Evolutionary conservation across 2,329 filamentous ascomycete species (phyloP), one percentile per base, ranked within the genome.

Genomic region (Phaeomoniella chlamydospora): DNA sequence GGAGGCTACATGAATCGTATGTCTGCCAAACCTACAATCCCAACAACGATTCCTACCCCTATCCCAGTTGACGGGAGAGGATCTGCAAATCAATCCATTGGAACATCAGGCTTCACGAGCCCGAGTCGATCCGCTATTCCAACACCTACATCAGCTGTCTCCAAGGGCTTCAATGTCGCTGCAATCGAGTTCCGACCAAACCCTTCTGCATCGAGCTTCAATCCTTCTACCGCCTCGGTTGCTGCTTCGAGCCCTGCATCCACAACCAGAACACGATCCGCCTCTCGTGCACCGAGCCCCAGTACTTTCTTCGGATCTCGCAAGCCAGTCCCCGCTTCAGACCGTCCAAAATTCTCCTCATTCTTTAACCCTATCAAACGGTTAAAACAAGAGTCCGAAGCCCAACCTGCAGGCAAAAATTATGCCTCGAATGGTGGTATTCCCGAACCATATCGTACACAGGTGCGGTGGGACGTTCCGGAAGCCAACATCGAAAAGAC

Each of bases 171-270:
- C 54, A 49, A 48, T 29, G 72, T 71, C 22, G 69, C 67, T 36
- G 75, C 74, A 1, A 60, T 68, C 51, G 86, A 94, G 49, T 96
- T 94, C 59, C 77, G 80, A 44, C 90, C 88, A 13, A 92, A 80
- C 48, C 77, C 83, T 3, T 80, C 80, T 42, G 86, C 87, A 0
- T 71, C 73, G 31, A 68, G 79, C 2, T 96, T 98, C 59, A 88
- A 77, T 45, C 88, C 82, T 61, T 65, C 68, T 13, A 59, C 56
- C 31, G 55, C 64, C 33, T 61, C 63, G 31, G 83, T 79, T 51
- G 67, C 72, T 33, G 68, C 73, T 22, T 84, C 82, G 2, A 92
- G 81, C 50, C 83, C 85, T 18, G 70, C 71, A 19, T 74, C 78
- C 2, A 63, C 62, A 44, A 68, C 68, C 45, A 79, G 70, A 37